Evolutionary conservation across 2,329 filamentous ascomycete genomes (phyloP), one percentile per base, ranked within the genome.

Genomic region (Scedosporium aurantiacum): DNA sequence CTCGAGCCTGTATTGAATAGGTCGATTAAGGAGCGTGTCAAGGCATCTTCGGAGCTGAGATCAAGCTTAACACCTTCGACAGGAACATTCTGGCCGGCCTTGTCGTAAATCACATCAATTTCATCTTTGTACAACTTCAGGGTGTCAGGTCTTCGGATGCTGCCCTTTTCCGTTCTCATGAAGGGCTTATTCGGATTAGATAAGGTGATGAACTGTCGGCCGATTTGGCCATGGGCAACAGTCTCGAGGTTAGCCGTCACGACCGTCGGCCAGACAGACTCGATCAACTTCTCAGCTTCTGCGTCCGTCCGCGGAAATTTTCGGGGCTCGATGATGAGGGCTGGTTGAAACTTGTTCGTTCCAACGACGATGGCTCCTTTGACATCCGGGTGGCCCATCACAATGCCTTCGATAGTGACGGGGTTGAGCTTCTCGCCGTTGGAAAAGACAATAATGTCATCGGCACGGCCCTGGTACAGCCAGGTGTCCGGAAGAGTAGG

Each of bases 391-490:
- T 79, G 76, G 10, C 67, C 68, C 5, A 66, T 63, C 2, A 81
- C 66, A 14, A 70, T 71, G 0, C 68, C 65, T 63, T 81, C 78
- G 40, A 80, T 76, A 2, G 70, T 72, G 3, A 76, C 68, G 2
- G 68, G 67, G 63, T 82, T 82, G 5, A 81, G 65, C 66, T 82
- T 81, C 68, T 80, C 77, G 28, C 78, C 79, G 56, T 76, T 80
- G 1, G 74, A 76, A 41, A 82, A 75, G 14, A 81, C 78, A 16
- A 81, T 75, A 54, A 81, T 69, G 63, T 78, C 75, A 62, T 81
- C 79, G 0, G 63, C 12, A 12, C 67, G 62, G 1, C 65, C 64
- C 2, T 61, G 45, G 2, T 63, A 65, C 16, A 56, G 52, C 66
- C 66, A 79, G 63, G 74, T 68, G 47, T 75, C 64, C 0, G 70